Conservation (phyloP, 805 yeast genomes). For the Spathaspora hagerdaliae region DNA sequence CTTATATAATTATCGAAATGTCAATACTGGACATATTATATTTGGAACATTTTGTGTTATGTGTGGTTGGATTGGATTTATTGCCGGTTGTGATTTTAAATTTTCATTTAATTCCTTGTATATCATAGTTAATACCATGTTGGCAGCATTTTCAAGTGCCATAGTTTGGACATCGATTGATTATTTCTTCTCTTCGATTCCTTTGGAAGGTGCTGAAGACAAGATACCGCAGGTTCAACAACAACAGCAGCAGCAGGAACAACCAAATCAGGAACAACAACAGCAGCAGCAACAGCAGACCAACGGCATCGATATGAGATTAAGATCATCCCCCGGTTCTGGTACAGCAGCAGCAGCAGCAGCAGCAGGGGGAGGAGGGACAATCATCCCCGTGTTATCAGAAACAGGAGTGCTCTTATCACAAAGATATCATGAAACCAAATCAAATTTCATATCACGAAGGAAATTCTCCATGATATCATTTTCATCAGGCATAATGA, state of each 20-base stretch:
- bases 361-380: neutral
- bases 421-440: slow-evolving; percentile 15
- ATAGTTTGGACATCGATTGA: slow-evolving; percentile 36
- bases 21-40: slow-evolving; percentile 30
- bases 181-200: slow-evolving; percentile 35
- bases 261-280: neutral
- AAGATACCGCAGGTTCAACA: neutral
- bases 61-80: slow-evolving; percentile 41
- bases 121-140: slow-evolving; percentile 28
- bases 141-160: slow-evolving; percentile 33
- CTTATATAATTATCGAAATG: slow-evolving; percentile 30
- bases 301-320: neutral
- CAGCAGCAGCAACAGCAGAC: neutral
- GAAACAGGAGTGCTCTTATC: slow-evolving; percentile 13
- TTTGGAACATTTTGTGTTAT: slow-evolving; percentile 29
- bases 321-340: neutral
- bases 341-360: neutral
- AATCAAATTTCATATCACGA: slow-evolving; percentile 12
- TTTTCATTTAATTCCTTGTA: slow-evolving; percentile 29
- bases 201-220: slow-evolving; percentile 24
- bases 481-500: slow-evolving; percentile 36
- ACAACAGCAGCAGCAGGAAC: neutral
- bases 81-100: slow-evolving; percentile 40
- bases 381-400: slow-evolving; percentile 6
- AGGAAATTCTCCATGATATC: slow-evolving; percentile 36